Base-by-base conservation (phyloP, 169 alveolate species). In the Eimeria sp. region DNA sequence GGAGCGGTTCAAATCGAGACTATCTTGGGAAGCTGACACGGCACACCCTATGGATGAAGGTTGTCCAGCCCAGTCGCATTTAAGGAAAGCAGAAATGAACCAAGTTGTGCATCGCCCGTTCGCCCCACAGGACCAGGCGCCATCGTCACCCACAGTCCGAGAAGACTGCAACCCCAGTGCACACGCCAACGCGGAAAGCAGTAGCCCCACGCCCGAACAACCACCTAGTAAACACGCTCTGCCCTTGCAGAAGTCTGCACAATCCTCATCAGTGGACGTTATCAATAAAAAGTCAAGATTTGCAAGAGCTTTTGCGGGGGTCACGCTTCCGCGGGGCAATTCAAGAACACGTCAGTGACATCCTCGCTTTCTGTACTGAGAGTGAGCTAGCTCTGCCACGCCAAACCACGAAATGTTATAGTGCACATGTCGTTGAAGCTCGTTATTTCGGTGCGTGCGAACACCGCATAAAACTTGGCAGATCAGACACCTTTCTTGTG, bases 1-100 rank as follows among this genome's bases (percentile, higher is more conserved):
- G 82, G 93, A 85, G 54, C 62, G 93, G 37, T 62, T 85, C 82
- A 85, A 85, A 43, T 85, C 93, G 1, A 85, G 80, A 25, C 93
- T 85, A 40, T 85, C 93, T 9, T 85, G 93, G 93, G 93, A 85
- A 85, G 93, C 93, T 85, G 93, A 85, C 72, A 85, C 93, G 18
- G 93, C 93, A 40, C 71, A 64, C 71, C 93, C 93, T 37, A 30
- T 64, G 64, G 93, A 85, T 60, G 93, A 85, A 85, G 93, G 93
- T 0, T 85, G 37, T n/a, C 93, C 66, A 0, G 93, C 64, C 72
- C 80, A 40, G 46, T 20, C 93, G 33, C 93, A 85, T 20, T 46
- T 62, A 23, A 43, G 27, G 43, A n/a, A 43, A 40, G 77, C 78
- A 33, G 66, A 85, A 37, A 58, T 62, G 46, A 58, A 40, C 46